Base-by-base conservation (phyloP, 176 grass and related monocot species). In the Cenchrus americanus region DNA sequence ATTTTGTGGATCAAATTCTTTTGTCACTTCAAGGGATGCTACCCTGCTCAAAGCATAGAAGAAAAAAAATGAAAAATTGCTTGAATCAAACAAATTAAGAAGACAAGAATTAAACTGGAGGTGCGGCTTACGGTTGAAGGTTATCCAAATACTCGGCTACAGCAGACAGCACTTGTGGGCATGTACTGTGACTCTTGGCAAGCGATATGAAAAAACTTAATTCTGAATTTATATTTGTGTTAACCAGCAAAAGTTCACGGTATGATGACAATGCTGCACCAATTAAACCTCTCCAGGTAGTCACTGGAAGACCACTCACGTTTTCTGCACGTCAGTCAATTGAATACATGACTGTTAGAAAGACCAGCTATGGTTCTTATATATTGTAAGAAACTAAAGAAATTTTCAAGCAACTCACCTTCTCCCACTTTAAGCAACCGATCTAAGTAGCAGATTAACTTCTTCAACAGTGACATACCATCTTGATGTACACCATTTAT, bases 131-230 rank as follows among this genome's bases (percentile, higher is more conserved):
- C 94, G 88, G 59, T 73, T 74, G 86, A 21, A 94, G 40, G 63
- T 88, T 88, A 75, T 93, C 92, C 80, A 93, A 85, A 87, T 88
- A 91, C 57, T 98, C 89, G 21, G 93, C 92, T 76, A 98, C 84
- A 82, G 92, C 79, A 84, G 92, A 95, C 26, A 98, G 80, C 62
- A 98, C 83, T 82, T 88, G 88, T 26, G 62, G 73, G 76, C 91
- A 92, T 80, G 92, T 86, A 72, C 80, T 93, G 85, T 98, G 87
- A 79, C 82, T 89, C 85, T 91, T 88, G 60, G 89, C 96, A 85
- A 98, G 80, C 80, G 68, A 84, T 76, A 92, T 66, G 81, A 93
- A 95, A 65, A 89, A 62, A 55, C 65, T 43, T 79, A 79, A 82
- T 87, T 95, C 92, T 65, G 79, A 75, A 81, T 53, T 75, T 85